phyloP scores from a whole-genome alignment of 176 grass and related monocot species.

The Avena insularis region DNA sequence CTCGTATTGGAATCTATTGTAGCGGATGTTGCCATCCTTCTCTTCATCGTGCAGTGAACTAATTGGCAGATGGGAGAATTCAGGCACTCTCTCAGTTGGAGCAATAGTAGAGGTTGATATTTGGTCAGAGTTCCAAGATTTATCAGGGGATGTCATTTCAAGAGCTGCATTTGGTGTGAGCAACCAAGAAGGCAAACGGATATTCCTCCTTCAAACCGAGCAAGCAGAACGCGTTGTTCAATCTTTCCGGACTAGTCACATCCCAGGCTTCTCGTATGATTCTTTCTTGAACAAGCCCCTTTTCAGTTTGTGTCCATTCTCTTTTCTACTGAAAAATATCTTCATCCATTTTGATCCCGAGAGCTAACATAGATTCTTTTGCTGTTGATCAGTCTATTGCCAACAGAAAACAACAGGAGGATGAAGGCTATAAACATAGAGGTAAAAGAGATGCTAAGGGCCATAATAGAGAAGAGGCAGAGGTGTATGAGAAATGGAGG shows the following conservation, averaged over 20 bases:
- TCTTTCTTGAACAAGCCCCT: neutral
- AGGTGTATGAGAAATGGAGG: constrained; percentile 41
- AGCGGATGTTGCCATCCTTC: constrained; percentile 67
- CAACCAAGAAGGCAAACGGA: constrained; percentile 46
- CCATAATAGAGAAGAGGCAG: constrained; percentile 70
- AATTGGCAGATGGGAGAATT: constrained; percentile 58
- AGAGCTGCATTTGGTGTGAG: constrained; percentile 59
- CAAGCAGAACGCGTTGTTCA: constrained; percentile 45
- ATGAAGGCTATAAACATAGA: constrained; percentile 62
- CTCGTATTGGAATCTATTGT: constrained; percentile 25
- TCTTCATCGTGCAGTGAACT: constrained; percentile 46
- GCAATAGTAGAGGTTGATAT: constrained; percentile 47
- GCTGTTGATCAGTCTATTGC: constrained; percentile 46
- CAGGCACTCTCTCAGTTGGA: constrained; percentile 20
- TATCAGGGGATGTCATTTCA: constrained; percentile 71
- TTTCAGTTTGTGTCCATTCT: neutral
- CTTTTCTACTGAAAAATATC: neutral
- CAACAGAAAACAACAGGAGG: constrained; percentile 62
- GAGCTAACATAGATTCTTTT: neutral
- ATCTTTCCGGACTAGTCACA: constrained; percentile 32
- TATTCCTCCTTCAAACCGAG: constrained; percentile 62
- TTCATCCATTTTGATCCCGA: neutral
- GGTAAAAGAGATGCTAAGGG: constrained; percentile 48
- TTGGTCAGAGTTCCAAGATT: constrained; percentile 55
- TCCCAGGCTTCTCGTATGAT: constrained; percentile 61